Evolutionary conservation across 257 asterid genomes (phyloP), one percentile per base, ranked within the genome.

Genomic region (Przewalskia tangutica): DNA sequence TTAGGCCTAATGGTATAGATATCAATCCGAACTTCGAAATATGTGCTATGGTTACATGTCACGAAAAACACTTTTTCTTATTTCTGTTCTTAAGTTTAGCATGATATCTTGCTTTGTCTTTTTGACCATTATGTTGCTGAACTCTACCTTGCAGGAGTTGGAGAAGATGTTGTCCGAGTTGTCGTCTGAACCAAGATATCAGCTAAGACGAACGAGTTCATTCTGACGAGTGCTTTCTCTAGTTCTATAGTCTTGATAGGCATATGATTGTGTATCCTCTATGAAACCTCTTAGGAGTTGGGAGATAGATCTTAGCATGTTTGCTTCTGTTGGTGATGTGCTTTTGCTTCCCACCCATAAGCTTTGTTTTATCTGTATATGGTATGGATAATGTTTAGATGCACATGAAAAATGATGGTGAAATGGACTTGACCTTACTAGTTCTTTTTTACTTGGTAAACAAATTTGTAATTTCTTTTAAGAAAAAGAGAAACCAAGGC

Each of bases 121-220:
- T 44, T 44, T 2, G 18, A 7, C 10, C 11, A 5, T 9, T 71
- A 18, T 44, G 18, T 5, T 46, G 44, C 77, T 70, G 36, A 70
- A 71, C 20, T 71, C n/a, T 44, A 46, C 46, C 70, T 80, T 82
- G 85, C 94, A 94, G 98, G 97, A 90, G 81, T 83, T 92, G n/a
- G 95, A 90, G 18, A 77, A 86, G 78, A 59, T 62, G 76, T 12
- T 87, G 48, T 81, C 71, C 7, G 58, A 82, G 48, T 85, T 83
- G 42, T 75, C 87, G 42, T 67, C 88, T 54, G 88, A 90, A 86
- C 85, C 92, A 81, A 90, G 91, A 88, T 92, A 88, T 82, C 98
- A 94, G 89, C 92, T 92, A 13, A 89, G 97, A 66, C 86, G 98
- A 90, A 92, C 97, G 4, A 89, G 86, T 81, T 92, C 98, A 2